A percentile compares a stretch with the other conserved stretches of the same genome.
phyloP scores from a whole-genome alignment of 768 basidiomycete species.

The Tricholoma bakamatsutake region DNA sequence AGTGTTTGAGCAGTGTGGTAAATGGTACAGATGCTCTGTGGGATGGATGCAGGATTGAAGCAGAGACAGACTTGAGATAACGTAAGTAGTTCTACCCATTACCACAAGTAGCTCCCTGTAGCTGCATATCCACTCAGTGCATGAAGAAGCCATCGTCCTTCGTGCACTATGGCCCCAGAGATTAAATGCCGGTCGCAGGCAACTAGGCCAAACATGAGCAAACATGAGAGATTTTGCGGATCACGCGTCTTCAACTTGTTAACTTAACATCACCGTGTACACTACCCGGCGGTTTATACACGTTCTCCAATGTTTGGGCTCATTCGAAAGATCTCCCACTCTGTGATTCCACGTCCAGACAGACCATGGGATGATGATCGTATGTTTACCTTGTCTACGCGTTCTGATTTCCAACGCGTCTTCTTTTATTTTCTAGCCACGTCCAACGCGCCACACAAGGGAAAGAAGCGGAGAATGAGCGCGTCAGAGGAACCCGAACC shows the following conservation, averaged over 20 bases:
- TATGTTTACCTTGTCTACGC: slow-evolving; percentile 33
- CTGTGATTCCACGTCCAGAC: slow-evolving; percentile 65
- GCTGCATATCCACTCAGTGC: too few relatives aligned
- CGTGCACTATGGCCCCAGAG: too few relatives aligned
- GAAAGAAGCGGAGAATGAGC: slow-evolving; percentile 62
- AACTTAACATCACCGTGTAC: slow-evolving; percentile 7
- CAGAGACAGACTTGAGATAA: too few relatives aligned
- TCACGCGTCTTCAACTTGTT: slow-evolving; percentile 9
- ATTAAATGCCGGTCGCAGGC: too few relatives aligned
- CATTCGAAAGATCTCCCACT: slow-evolving; percentile 64
- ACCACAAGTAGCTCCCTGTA: too few relatives aligned
- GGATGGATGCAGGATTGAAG: too few relatives aligned
- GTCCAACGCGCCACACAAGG: slow-evolving; percentile 65
- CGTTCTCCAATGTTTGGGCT: slow-evolving; percentile 55
- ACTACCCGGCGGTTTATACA: neutral
- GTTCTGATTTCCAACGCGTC: slow-evolving; percentile 15
- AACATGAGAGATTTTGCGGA: slow-evolving; percentile 13
- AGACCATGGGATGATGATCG: slow-evolving; percentile 76
- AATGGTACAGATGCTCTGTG: too few relatives aligned
- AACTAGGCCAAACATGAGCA: slow-evolving; percentile 6
- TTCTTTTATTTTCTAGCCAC: slow-evolving; percentile 42
- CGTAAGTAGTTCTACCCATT: too few relatives aligned
- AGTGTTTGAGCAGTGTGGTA: too few relatives aligned
- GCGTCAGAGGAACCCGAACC: slow-evolving; percentile 36
- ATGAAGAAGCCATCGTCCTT: too few relatives aligned